Conservation (phyloP, 2,329 filamentous ascomycete genomes). For the Lachnellula occidentalis region DNA sequence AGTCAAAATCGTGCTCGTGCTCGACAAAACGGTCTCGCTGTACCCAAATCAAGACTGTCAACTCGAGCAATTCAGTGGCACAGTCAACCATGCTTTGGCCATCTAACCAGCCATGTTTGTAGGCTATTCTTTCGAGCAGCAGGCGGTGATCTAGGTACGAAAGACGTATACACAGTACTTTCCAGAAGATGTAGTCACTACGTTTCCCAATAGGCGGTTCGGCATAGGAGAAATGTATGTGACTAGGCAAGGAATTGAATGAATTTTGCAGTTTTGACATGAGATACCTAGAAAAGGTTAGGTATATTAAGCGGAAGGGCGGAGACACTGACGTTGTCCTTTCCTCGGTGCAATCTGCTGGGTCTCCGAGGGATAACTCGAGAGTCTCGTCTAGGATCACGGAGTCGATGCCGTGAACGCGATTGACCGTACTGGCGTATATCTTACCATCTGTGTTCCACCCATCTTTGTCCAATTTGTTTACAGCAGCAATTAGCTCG, state of each 20-base stretch:
- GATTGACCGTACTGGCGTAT: conserved; percentile 39
- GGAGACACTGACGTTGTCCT: conserved; percentile 17
- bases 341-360: conserved; percentile 16
- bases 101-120: conserved; percentile 38
- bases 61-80: conserved; percentile 41
- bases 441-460: conserved; percentile 46
- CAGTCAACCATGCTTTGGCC: conserved; percentile 40
- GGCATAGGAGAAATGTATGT: conserved; percentile 33
- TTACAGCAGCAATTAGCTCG: conserved; percentile 35
- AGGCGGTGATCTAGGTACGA: conserved; percentile 53
- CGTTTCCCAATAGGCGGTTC: conserved; percentile 36
- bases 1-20: conserved; percentile 42
- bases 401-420: conserved; percentile 44
- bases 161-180: conserved; percentile 42
- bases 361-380: conserved; percentile 41
- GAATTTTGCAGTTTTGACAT: conserved; percentile 30
- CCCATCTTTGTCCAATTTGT: conserved; percentile 41
- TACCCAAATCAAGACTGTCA: conserved; percentile 44
- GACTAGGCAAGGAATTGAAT: conserved; percentile 32
- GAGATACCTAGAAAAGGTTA: conserved; percentile 12
- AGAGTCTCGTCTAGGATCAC: conserved; percentile 53
- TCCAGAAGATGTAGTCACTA: conserved; percentile 35
- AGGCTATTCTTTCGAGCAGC: conserved; percentile 50
- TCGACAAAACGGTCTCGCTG: conserved; percentile 41
- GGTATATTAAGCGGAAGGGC: neutral